These are phyloP conservation scores for Inonotus obliquus DNA, from an alignment of 1,284 basidiomycete species.

Conservation along the genomic window DNA sequence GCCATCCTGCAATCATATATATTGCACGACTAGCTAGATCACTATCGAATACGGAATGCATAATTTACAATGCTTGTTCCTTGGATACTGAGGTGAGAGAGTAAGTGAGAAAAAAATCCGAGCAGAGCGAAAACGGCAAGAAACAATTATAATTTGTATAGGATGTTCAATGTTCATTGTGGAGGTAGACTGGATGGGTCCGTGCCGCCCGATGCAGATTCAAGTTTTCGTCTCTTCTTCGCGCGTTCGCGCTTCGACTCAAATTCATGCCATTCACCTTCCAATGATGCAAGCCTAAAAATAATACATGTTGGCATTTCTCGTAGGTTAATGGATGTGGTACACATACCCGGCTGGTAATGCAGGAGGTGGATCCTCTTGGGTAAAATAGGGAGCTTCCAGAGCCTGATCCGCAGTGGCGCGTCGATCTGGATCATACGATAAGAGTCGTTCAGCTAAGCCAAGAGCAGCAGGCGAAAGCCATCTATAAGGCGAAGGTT, in stretches of 20 bases:
- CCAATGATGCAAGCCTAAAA: constrained; percentile 55
- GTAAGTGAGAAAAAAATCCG: background rate
- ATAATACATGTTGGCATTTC: constrained; percentile 20
- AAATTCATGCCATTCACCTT: constrained; percentile 94
- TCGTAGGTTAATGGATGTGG: background rate
- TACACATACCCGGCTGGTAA: constrained; percentile 72
- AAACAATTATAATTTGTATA: constrained; percentile 18
- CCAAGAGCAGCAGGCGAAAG: constrained; percentile 80
- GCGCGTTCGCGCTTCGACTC: constrained; percentile 84
- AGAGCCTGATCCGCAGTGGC: constrained; percentile 80
- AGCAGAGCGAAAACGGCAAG: background rate
- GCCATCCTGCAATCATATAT: background rate
- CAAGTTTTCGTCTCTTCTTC: constrained; percentile 62
- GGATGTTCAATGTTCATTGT: background rate
- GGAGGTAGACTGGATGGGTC: constrained; percentile 4
- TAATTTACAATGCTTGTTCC: constrained; percentile 13
- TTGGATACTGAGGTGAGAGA: background rate
- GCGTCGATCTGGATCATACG: constrained; percentile 81
- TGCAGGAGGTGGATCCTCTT: constrained; percentile 71
- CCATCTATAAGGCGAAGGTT: constrained; percentile 47
- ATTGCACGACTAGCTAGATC: constrained; percentile 20
- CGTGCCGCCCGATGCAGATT: constrained; percentile 24
- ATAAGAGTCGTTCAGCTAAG: constrained; percentile 76
- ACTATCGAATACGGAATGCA: constrained; percentile 20
- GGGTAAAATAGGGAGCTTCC: constrained; percentile 75